A percentile compares a stretch with the other conserved stretches of the same genome.
Conservation (phyloP, 371 early-diverging fungal genomes). For the Scutellospora calospora region DNA sequence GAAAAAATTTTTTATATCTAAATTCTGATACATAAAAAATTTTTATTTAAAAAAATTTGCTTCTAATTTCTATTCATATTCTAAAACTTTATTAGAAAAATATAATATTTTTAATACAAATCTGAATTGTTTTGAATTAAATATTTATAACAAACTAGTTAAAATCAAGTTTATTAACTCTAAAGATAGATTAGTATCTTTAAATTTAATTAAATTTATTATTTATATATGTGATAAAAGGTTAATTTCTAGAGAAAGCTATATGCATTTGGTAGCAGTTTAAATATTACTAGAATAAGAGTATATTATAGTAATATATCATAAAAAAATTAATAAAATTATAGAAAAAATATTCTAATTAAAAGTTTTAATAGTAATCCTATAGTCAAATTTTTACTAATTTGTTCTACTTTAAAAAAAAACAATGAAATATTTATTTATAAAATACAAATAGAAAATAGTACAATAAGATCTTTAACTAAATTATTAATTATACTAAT, state of each 20-base stretch:
- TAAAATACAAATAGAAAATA: neutral
- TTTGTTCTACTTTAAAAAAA: neutral
- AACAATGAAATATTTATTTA: neutral
- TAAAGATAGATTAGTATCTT: neutral
- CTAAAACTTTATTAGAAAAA: neutral
- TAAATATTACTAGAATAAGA: no score
- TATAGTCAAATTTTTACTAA: neutral
- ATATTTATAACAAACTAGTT: neutral
- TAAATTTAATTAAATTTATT: no score
- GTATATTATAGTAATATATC: no score
- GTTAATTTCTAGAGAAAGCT: no score
- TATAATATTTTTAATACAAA: neutral
- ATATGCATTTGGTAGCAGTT: no score
- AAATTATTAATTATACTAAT: constrained; percentile 2
- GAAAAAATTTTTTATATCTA: neutral
- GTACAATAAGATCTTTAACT: neutral
- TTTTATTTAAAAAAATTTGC: neutral
- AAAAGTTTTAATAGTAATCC: neutral
- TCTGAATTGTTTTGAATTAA: neutral
- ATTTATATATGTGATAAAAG: no score
- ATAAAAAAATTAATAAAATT: no score
- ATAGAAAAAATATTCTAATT: neutral
- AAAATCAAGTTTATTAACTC: neutral
- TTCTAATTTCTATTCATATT: neutral
- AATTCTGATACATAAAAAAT: neutral